Evolutionary conservation across 208 protist genomes (phyloP), one percentile per base, ranked within the genome.

Genomic region (Leishmania lainsoni): DNA sequence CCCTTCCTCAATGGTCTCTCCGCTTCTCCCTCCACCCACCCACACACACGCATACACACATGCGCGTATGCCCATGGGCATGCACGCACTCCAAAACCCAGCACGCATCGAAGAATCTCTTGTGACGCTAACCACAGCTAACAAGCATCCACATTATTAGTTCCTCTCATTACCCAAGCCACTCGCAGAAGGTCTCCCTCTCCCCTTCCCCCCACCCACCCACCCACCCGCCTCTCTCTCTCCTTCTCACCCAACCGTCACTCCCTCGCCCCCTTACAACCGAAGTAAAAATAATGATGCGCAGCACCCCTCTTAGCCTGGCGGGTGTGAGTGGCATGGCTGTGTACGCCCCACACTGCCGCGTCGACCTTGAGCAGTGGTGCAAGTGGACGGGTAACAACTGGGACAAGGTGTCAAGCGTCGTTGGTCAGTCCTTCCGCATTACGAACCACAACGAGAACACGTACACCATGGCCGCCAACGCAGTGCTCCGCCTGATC

Each of bases 401-500:
- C 86, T 97, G 93, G 93, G 87, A 90, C 63, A 98, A 98, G 83
- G 92, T 98, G 71, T 92, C 89, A 16, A 95, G 75, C 87, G 95
- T 98, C 17, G 94, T 98, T 2, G 95, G 95, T 35, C 81, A 94
- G 78, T 96, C 92, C 74, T 98, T 98, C 89, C 89, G 95, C 78
- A 95, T 98, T 75, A 88, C 92, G 39, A 88, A 77, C 78, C 6
- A 76, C 74, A 96, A 98, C 83, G 93, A 98, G 85, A 98, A 98
- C 81, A 88, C 92, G 20, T 98, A 98, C 93, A 98, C 95, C 17
- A 96, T 98, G 93, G 95, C 95, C 68, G 95, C 95, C 74, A 92
- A 92, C 85, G 95, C 95, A 26, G 93, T 92, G n/a, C 86, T 98
- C 45, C 92, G 91, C 9, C 93, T 98, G 20, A 96, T 98, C 75